Conservation (phyloP, 495 filamentous ascomycete genomes). For the Aspergillus ellipticus region DNA sequence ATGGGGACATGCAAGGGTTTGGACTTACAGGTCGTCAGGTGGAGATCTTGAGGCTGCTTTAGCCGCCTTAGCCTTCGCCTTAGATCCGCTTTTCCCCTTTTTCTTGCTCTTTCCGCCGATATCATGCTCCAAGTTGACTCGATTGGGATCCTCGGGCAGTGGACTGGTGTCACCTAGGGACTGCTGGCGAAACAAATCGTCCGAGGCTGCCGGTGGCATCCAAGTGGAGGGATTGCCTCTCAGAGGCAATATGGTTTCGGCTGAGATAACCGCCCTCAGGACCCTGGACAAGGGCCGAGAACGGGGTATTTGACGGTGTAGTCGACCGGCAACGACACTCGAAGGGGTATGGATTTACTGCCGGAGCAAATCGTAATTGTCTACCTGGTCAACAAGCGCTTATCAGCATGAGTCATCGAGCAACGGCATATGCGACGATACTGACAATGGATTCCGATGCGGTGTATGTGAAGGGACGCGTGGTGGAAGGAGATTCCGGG, state of each 20-base stretch:
- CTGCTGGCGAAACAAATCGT: slow-evolving; percentile 44
- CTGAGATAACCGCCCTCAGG: slow-evolving; percentile 32
- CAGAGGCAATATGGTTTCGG: slow-evolving; percentile 18
- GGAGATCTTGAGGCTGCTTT: slow-evolving; percentile 34
- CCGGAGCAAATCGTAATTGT: not conserved
- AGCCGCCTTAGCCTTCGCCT: slow-evolving; percentile 36
- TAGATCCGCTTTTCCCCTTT: slow-evolving; percentile 41
- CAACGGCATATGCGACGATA: not conserved
- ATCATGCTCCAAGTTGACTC: slow-evolving; percentile 35
- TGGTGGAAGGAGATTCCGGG: not conserved
- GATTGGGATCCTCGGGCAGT: slow-evolving; percentile 24
- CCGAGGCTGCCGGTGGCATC: slow-evolving; percentile 48
- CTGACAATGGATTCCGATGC: not conserved
- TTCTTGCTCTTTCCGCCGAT: slow-evolving; percentile 42
- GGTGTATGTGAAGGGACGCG: not conserved
- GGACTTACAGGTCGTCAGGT: slow-evolving; percentile 44
- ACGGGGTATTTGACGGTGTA: slow-evolving; percentile 24
- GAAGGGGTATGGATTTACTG: slow-evolving; percentile 1
- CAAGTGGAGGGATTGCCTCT: slow-evolving; percentile 36
- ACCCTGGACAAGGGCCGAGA: slow-evolving; percentile 36
- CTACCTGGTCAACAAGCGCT: slow-evolving; percentile 12
- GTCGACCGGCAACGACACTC: slow-evolving; percentile 4
- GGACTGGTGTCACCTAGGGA: slow-evolving; percentile 36
- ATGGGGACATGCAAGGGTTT: not conserved
- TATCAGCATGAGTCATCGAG: slow-evolving; percentile 19